Evolutionary conservation across 768 basidiomycete genomes (phyloP), one percentile per base, ranked within the genome.

Genomic region (Mycena belliarum): DNA sequence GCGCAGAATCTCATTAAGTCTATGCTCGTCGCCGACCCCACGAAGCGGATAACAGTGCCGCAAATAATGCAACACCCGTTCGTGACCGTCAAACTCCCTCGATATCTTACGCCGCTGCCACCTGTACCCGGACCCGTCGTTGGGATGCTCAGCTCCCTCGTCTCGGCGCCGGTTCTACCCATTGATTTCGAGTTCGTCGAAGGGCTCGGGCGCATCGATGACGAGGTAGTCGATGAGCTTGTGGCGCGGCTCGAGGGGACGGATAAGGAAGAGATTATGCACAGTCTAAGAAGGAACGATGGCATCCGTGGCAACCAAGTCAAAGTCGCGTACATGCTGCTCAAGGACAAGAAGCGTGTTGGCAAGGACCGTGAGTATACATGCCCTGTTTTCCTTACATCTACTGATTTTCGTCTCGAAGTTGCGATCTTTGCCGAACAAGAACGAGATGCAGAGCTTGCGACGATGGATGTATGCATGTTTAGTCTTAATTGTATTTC

Each of bases 11-110:
- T 99, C 48, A 91, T 98, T 66, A 81, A 82, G 25, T 78, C 86
- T 33, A 98, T 99, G 95, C 87, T 98, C 35, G 87, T 86, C 23
- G 91, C 96, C 24, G 95, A 98, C 73, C 95, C 95, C 14, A 83
- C 98, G 61, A 95, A 93, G 70, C 90, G 97, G 41, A 95, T 96
- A 65, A 98, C 95, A 0, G 84, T 98, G 18, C 84, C 89, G 32
- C 93, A 97, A 66, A 97, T 99, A 65, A 86, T 91, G 2, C 81
- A 88, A 45, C 90, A 95, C 66, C 89, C 94, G 0, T 99, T 94
- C 79, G 96, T 95, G 75, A 90, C 84, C 52, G 82, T 83, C 11
- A 88, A 95, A 66, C 83, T 98, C 18, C 87, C 89, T 8, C 81
- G 88, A 0, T 99, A 98, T 73, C 88, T 99, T 41, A 83, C 81